Base-by-base conservation (phyloP, 306 rosid species). In the Cucurbita argyrosperma region DNA sequence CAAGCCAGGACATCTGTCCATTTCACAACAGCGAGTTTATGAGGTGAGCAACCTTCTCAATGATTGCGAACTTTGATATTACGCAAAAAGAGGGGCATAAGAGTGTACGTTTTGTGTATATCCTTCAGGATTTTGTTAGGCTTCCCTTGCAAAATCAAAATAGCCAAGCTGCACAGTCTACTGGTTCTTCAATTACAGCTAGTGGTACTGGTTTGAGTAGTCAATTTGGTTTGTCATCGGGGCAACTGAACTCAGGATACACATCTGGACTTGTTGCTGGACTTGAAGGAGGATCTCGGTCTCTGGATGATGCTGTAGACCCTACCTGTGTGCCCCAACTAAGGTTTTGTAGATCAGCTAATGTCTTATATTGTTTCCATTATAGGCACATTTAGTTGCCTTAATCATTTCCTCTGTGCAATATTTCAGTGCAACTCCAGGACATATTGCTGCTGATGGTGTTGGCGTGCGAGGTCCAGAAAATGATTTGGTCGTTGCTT, bases 121-220 rank as follows among this genome's bases (percentile, higher is more conserved):
- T 47, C 56, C 13, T 77, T 81, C 69, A 91, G 99, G 99, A 95
- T 84, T 95, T 95, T 81, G 93, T 95, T 77, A 90, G 96, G 73
- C 97, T 95, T 84, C 96, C 99, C 3, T 91, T 96, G 97, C 96
- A 95, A 89, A 95, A 83, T 76, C 97, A 88, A 77, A 85, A 95
- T 46, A 81, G 82, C 77, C 99, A 87, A 82, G 83, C 80, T 80
- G 82, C 97, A 21, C 88, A 85, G 75, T 81, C 96, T 79, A 81
- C 86, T 63, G 88, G 88, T 77, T 85, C 82, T 51, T 72, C 91
- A 53, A 81, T 79, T 72, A 78, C 89, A 64, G 78, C 91, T 80
- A 88, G 84, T 10, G 78, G 70, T 74, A 16, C 85, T 72, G 82
- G 90, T 79, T 80, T 90, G 68, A 45, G 84, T 70, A 82, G 91